Conservation (phyloP, 139 green algal genomes). For the Nannochloris sp. region DNA sequence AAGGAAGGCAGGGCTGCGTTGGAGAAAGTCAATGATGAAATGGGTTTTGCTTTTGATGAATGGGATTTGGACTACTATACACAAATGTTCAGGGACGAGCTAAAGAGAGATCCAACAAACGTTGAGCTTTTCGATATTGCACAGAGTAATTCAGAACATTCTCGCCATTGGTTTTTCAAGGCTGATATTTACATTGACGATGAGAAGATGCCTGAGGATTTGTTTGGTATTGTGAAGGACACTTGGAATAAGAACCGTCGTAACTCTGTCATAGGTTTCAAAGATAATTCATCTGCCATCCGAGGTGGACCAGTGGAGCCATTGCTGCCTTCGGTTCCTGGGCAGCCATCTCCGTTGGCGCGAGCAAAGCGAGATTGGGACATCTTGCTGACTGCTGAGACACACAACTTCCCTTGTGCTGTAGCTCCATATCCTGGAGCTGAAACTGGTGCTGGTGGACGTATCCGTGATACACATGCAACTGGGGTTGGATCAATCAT, state of each 20-base stretch:
- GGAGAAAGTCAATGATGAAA: slow-evolving; percentile 77
- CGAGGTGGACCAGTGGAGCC: slow-evolving; percentile 42
- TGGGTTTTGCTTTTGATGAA: slow-evolving; percentile 96
- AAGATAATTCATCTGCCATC: slow-evolving; percentile 97
- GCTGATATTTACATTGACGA: slow-evolving; percentile 88
- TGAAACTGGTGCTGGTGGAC: slow-evolving; percentile 91
- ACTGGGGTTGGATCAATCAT: slow-evolving; percentile 95
- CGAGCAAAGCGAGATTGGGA: slow-evolving; percentile 78
- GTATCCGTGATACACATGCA: slow-evolving; percentile 97
- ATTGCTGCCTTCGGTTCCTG: slow-evolving; percentile 68
- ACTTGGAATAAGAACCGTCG: slow-evolving; percentile 64
- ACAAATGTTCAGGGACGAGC: slow-evolving; percentile 73
- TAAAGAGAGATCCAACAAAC: slow-evolving; percentile 92
- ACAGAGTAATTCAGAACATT: slow-evolving; percentile 86
- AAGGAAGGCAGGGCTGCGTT: slow-evolving; percentile 65
- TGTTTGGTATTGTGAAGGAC: slow-evolving; percentile 78
- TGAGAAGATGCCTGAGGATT: slow-evolving; percentile 40
- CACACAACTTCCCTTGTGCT: slow-evolving; percentile 99
- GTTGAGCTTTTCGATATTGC: slow-evolving; percentile 99
- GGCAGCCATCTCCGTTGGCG: slow-evolving; percentile 54
- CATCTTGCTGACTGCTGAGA: slow-evolving; percentile 97
- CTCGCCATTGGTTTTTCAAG: slow-evolving; percentile 87
- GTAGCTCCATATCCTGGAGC: slow-evolving; percentile 88
- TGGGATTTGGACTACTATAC: slow-evolving; percentile 93
- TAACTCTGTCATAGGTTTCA: slow-evolving; percentile 98